These are phyloP conservation scores for Gossypium stocksii DNA, from an alignment of 345 rosid species.

Conservation along the genomic window DNA sequence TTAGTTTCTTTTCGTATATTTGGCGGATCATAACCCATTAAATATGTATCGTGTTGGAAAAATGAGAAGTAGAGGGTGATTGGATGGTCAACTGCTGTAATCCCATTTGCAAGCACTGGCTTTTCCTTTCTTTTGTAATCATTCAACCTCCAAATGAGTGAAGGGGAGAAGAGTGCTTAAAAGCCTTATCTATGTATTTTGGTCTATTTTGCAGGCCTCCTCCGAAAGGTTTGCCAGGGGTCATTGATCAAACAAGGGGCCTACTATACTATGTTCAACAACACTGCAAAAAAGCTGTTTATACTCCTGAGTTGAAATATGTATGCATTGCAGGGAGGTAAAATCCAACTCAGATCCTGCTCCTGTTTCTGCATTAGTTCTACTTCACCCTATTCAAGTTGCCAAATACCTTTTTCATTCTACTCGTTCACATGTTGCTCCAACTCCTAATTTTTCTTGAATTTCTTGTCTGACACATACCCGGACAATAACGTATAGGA, in stretches of 20 bases:
- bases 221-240: slow-evolving; percentile 71
- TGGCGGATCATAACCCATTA: not conserved
- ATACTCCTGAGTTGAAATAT: slow-evolving; percentile 66
- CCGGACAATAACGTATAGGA: too few species aligned
- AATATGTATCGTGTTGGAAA: not conserved
- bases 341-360: slow-evolving; percentile 2
- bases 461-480: not conserved
- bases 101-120: not conserved
- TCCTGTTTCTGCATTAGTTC: not conserved
- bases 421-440: not conserved
- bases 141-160: too few species aligned
- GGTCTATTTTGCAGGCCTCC: slow-evolving; percentile 56
- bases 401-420: not conserved
- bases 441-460: too few species aligned
- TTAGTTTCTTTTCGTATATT: not conserved
- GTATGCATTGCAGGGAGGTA: slow-evolving; percentile 95
- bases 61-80: too few species aligned
- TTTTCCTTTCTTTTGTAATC: too few species aligned
- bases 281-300: slow-evolving; percentile 70
- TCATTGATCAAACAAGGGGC: slow-evolving; percentile 93
- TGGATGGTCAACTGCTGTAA: too few species aligned
- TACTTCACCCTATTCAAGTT: not conserved
- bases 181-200: not conserved
- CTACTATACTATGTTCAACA: slow-evolving; percentile 70
- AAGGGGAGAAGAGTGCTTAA: too few species aligned